Percentiles rank a stretch among this genome's conserved stretches.
phyloP scores from a whole-genome alignment of 2,329 filamentous ascomycete genomes.

The Chaetothyriales sp. region DNA sequence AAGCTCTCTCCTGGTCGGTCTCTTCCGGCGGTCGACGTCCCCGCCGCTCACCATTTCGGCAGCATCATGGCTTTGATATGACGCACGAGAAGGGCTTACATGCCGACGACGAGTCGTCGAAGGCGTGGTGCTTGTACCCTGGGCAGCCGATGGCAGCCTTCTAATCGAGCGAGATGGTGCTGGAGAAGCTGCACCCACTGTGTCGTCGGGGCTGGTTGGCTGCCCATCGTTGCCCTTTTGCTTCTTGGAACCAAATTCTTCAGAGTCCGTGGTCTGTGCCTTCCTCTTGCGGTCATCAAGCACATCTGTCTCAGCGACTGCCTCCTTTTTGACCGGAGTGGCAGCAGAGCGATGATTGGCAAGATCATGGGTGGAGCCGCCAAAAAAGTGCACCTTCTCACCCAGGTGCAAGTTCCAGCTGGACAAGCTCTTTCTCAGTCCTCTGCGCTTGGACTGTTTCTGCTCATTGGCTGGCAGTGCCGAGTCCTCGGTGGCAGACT shows the following conservation, averaged over 20 bases:
- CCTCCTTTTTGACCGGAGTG: slow-evolving; percentile 1
- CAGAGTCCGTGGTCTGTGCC: slow-evolving; percentile 16
- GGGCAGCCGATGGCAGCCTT: background rate
- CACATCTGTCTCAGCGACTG: slow-evolving; percentile 4
- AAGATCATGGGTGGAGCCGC: slow-evolving; percentile 3
- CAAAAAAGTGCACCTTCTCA: slow-evolving; percentile 6
- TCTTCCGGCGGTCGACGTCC: slow-evolving; percentile 14
- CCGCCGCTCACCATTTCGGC: background rate
- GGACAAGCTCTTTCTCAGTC: slow-evolving; percentile 17
- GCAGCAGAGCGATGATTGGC: background rate
- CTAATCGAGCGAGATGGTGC: background rate
- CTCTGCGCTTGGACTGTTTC: slow-evolving; percentile 8
- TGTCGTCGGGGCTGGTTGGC: background rate
- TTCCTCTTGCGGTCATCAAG: slow-evolving; percentile 19
- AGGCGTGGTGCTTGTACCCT: background rate
- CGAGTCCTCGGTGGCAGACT: slow-evolving; percentile 2
- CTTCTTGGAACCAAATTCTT: slow-evolving; percentile 17
- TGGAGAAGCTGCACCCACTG: background rate
- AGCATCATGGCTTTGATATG: background rate
- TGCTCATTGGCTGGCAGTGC: slow-evolving; percentile 2
- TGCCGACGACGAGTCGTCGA: background rate
- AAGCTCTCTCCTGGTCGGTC: slow-evolving; percentile 12
- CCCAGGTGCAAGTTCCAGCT: slow-evolving; percentile 13
- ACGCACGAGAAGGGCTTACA: background rate
- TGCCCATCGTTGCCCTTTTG: slow-evolving; percentile 10